Base-by-base conservation (phyloP, 768 basidiomycete genomes). In the Glaciozyma martinii region DNA sequence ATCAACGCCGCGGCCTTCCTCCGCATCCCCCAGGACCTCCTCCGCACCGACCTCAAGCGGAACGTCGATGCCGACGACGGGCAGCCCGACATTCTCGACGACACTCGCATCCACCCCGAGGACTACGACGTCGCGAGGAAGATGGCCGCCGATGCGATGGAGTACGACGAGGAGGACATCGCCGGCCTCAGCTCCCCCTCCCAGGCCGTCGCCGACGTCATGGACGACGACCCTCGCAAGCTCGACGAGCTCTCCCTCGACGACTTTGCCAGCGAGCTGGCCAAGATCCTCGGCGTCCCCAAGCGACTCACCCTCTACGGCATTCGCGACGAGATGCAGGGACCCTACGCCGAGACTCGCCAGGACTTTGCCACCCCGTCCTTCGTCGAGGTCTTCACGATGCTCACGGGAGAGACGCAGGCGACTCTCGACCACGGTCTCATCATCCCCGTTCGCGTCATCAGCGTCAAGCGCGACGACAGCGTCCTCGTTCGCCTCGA, bases 121-220 rank as follows among this genome's bases (percentile, higher is more conserved):
- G 95, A 99, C 77, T 99, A 98, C 74, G 93, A 97, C 70, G 81
- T 98, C 46, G 94, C 95, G 5, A 86, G 90, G 43, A 97, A 98
- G 80, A 95, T 99, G 92, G 94, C 94, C 44, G 89, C 90, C 25
- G 92, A 97, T 76, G 91, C 94, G 7, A 82, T 98, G 19, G 95
- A 97, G 74, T 82, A 90, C n/a, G 95, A 99, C 70, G 92, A 94
- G 73, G 95, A 98, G 76, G 95, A 99, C 78, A 82, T 91, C 42
- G 88, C 89, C 62, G 89, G 90, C 69, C 68, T 74, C 37, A n/a
- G 7, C 5, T 85, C 88, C 72, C 89, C 92, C 32, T 98, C 95
- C 2, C 85, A 87, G 71, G 87, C 89, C 12, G 90, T 99, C 53
- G 82, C 83, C 19, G 78, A 85, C 54, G 86, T 99, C 75, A 90